Conservation (phyloP, 345 rosid genomes). For the Eucalyptus pauciflora region DNA sequence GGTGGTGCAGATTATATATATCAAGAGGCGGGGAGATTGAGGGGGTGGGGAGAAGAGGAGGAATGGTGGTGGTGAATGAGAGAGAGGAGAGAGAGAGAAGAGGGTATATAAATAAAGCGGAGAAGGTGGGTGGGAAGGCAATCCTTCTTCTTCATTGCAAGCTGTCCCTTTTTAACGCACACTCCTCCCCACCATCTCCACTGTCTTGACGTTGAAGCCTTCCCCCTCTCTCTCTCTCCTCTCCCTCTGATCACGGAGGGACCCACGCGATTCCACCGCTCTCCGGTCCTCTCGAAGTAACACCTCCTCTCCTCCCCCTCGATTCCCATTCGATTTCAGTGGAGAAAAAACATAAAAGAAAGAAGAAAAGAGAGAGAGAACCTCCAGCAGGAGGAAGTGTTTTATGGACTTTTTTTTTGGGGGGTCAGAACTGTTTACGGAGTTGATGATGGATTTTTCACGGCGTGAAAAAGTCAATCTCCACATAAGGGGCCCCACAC, state of each 20-base stretch:
- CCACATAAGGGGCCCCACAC: background rate
- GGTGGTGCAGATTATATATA: background rate
- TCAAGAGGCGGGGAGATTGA: background rate
- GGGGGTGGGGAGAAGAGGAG: background rate
- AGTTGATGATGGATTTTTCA: background rate
- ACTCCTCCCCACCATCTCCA: background rate
- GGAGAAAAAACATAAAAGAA: background rate
- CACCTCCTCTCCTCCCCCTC: background rate
- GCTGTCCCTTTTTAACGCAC: slow-evolving; percentile 35
- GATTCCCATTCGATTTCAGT: background rate
- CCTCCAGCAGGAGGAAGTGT: background rate
- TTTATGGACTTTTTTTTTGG: background rate
- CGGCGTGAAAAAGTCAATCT: background rate
- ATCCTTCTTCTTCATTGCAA: slow-evolving; percentile 41
- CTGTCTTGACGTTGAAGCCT: slow-evolving; percentile 52
- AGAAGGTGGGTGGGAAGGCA: slow-evolving; percentile 27
- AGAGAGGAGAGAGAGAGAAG: background rate
- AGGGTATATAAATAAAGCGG: background rate
- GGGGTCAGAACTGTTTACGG: background rate
- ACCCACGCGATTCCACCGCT: background rate
- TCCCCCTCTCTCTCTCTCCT: background rate
- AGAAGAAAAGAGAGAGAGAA: background rate
- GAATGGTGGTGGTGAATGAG: background rate
- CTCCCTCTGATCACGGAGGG: background rate
- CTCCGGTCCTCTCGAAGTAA: background rate